These are phyloP conservation scores for Adansonia gregorii DNA, from an alignment of 441 rosid species.

Conservation along the genomic window DNA sequence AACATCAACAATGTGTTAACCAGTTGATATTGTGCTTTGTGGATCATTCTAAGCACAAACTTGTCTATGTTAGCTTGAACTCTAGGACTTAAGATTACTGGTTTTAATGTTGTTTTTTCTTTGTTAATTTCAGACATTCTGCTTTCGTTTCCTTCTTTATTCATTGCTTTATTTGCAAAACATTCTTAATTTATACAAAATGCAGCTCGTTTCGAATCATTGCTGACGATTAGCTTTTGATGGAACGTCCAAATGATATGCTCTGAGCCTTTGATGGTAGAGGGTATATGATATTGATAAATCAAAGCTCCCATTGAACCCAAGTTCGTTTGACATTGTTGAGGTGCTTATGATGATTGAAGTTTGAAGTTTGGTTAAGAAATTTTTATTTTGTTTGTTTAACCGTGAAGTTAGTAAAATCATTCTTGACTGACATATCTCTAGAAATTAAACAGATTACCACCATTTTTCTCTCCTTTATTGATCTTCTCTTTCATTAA, in stretches of 20 bases:
- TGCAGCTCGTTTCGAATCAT: slow-evolving; percentile 2
- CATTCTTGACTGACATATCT: not conserved
- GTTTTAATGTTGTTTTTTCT: slow-evolving; percentile 5
- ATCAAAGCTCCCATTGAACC: not conserved
- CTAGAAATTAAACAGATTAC: not conserved
- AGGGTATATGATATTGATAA: not conserved
- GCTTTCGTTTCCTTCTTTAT: not conserved
- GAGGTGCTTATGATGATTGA: not conserved
- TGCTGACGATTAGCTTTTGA: not conserved
- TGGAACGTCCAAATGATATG: not conserved
- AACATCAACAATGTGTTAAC: slow-evolving; percentile 18
- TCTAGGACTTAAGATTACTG: slow-evolving; percentile 20
- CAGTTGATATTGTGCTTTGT: slow-evolving; percentile 10
- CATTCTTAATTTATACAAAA: not conserved
- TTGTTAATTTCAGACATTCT: slow-evolving; percentile 15
- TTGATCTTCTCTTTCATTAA: not conserved
- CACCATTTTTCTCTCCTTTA: not conserved
- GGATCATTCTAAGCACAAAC: slow-evolving; percentile 1
- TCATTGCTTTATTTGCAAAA: slow-evolving; percentile 13
- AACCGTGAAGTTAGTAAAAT: not conserved
- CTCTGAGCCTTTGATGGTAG: not conserved
- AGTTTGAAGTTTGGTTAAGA: not conserved
- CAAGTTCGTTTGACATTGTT: not conserved
- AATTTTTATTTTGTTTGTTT: not conserved
- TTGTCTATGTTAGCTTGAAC: not conserved